Conservation (phyloP, 1,284 basidiomycete genomes). For the Sparassis latifolia region DNA sequence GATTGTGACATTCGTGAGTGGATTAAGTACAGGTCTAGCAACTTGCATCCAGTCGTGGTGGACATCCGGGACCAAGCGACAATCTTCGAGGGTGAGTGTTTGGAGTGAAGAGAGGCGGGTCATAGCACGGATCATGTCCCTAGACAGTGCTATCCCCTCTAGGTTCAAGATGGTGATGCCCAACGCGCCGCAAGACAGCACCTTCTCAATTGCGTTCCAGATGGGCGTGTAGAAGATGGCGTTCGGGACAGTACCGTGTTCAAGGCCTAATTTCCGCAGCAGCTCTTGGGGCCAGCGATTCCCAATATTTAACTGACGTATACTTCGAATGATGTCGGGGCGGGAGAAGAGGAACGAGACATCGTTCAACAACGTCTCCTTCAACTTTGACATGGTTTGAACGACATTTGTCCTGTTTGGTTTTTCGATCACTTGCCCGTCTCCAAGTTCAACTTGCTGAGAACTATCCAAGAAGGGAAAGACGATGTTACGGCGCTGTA, state of each 20-base stretch:
- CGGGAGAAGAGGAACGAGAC: conserved; percentile 1
- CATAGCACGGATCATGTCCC: neutral
- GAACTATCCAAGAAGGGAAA: neutral
- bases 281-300: neutral
- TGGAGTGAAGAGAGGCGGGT: neutral
- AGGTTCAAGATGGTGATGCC: neutral
- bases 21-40: neutral
- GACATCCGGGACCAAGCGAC: neutral
- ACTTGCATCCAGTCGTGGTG: neutral
- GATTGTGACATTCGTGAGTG: neutral
- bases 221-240: neutral
- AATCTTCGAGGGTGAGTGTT: neutral
- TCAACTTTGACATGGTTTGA: neutral
- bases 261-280: neutral
- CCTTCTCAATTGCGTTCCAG: neutral
- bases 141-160: neutral
- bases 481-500: neutral
- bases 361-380: neutral
- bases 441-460: neutral
- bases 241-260: neutral
- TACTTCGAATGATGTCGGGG: conserved; percentile 1
- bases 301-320: neutral
- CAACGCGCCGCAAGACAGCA: neutral
- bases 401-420: neutral
- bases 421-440: neutral